Evolutionary conservation across 2,329 filamentous ascomycete species (phyloP).

Genomic region (Paraconiothyrium sp.): DNA sequence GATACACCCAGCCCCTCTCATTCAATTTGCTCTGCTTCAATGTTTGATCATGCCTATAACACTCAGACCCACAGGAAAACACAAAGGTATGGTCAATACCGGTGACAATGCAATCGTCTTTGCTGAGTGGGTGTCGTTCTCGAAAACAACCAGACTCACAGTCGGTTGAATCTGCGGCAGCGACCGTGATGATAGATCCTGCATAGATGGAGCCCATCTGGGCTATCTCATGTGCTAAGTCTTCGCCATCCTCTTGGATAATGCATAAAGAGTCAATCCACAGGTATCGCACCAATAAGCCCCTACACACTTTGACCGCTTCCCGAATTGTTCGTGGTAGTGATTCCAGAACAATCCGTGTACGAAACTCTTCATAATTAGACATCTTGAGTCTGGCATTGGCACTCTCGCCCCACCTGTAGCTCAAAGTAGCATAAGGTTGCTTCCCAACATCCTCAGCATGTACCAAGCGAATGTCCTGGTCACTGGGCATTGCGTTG

Average conservation of each 20-base stretch:
- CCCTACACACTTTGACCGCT: not conserved
- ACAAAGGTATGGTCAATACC: not conserved
- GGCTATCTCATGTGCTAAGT: not conserved
- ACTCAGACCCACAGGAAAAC: too few relatives aligned
- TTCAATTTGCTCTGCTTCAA: not conserved
- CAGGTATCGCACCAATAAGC: not conserved
- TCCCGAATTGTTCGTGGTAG: not conserved
- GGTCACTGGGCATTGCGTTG: not conserved
- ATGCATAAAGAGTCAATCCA: conserved; percentile 1
- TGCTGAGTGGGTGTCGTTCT: not conserved
- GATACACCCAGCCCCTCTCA: not conserved
- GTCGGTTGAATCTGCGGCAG: not conserved
- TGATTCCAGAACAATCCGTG: not conserved
- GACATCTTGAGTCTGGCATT: not conserved
- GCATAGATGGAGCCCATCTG: not conserved
- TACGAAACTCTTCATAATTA: not conserved
- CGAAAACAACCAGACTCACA: not conserved
- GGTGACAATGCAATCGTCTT: not conserved
- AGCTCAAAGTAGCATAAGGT: not conserved
- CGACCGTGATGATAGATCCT: not conserved
- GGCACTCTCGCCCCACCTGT: not conserved
- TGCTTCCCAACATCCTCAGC: not conserved
- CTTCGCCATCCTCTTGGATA: conserved; percentile 1
- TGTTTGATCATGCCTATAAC: not conserved
- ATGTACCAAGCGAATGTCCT: not conserved